A percentile compares a stretch with the other conserved stretches of the same genome.
phyloP scores from a whole-genome alignment of 1,284 basidiomycete species.

The Ceratobasidium sp. region DNA sequence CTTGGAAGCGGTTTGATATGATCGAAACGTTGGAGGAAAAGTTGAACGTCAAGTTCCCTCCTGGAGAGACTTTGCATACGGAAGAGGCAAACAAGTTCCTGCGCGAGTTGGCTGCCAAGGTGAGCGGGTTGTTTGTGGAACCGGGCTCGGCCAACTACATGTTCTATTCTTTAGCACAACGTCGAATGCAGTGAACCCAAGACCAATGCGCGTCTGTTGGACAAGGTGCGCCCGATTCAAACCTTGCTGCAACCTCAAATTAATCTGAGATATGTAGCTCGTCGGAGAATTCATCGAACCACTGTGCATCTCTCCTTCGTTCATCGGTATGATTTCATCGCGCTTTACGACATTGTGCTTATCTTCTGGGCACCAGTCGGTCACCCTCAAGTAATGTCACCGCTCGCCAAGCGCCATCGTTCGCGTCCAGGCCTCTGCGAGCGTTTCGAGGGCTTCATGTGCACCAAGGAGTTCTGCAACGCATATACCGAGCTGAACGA shows the following conservation, averaged over 20 bases:
- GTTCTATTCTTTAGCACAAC: constrained; percentile 73
- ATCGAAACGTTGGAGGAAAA: constrained; percentile 96
- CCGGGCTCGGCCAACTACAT: neutral
- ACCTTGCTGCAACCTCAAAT: neutral
- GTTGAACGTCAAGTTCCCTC: constrained; percentile 92
- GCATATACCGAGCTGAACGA: constrained; percentile 99
- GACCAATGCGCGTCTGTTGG: constrained; percentile 94
- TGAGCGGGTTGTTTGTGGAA: constrained; percentile 54
- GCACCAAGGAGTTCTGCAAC: constrained; percentile 98
- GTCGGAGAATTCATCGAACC: constrained; percentile 98
- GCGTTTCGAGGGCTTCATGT: constrained; percentile 98
- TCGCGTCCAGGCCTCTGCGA: constrained; percentile 95
- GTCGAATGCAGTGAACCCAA: constrained; percentile 98
- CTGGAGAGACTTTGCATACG: constrained; percentile 91
- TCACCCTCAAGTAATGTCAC: constrained; percentile 99
- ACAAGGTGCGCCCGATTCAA: constrained; percentile 76
- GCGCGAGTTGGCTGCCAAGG: constrained; percentile 86
- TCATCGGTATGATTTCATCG: constrained; percentile 76
- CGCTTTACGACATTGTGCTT: neutral
- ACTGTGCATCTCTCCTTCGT: constrained; percentile 95
- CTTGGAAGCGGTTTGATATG: constrained; percentile 99
- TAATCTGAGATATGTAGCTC: constrained; percentile 65
- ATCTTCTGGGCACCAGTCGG: constrained; percentile 72
- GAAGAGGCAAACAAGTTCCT: constrained; percentile 92
- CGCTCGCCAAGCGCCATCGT: constrained; percentile 96